Evolutionary conservation across 768 basidiomycete species (phyloP).

Genomic region (Termitomyces sp.): DNA sequence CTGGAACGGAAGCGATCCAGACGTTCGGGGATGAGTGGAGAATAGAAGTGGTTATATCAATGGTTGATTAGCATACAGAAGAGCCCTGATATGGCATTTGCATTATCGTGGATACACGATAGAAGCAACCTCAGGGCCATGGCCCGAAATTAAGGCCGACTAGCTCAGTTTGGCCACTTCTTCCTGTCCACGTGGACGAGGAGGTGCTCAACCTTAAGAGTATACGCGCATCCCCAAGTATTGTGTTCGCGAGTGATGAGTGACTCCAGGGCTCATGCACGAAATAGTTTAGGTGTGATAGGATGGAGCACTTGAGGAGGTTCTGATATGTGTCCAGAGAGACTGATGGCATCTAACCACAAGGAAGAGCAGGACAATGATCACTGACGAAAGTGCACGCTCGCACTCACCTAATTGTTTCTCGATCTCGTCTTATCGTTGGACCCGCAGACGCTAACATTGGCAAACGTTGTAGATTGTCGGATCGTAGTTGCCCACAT

Average conservation of each 20-base stretch:
- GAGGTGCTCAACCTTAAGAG: neutral
- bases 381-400: no score
- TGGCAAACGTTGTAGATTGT: no score
- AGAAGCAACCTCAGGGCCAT: neutral
- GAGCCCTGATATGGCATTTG: neutral
- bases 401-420: no score
- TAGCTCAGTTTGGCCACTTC: neutral
- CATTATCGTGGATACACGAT: neutral
- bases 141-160: neutral
- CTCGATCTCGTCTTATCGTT: no score
- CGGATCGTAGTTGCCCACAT: no score
- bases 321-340: no score
- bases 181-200: constrained; percentile 2
- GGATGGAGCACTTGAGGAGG: neutral
- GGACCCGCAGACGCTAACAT: no score
- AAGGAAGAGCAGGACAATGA: neutral
- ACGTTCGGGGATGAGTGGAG: neutral
- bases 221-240: neutral
- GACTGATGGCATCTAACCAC: neutral
- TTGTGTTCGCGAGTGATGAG: neutral
- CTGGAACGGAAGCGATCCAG: neutral
- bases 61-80: neutral
- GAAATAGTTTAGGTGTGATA: neutral
- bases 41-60: neutral
- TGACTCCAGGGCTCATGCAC: neutral